Conservation (phyloP, 331 rosid genomes). For the Prunus yedoensis region DNA sequence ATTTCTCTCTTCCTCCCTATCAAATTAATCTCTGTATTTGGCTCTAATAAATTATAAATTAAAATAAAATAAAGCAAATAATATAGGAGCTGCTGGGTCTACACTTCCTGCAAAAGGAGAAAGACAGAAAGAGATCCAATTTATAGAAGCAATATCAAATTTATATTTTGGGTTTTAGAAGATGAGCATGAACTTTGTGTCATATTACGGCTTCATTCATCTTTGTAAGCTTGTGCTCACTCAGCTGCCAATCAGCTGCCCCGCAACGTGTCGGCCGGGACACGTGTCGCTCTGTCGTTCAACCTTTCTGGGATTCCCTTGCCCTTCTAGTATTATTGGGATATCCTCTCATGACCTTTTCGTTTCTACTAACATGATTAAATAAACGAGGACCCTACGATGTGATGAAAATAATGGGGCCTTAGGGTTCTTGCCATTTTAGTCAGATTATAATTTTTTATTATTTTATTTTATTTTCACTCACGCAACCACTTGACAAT, state of each 20-base stretch:
- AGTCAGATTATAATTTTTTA: background rate
- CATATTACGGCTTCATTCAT: constrained; percentile 33
- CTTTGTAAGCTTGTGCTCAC: background rate
- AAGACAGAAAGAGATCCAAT: background rate
- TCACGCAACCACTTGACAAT: too few species aligned
- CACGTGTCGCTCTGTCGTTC: constrained; percentile 29
- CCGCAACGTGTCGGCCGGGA: background rate
- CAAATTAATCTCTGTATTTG: background rate
- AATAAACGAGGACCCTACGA: background rate
- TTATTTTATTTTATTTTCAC: background rate
- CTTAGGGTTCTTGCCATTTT: background rate
- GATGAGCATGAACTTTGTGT: constrained; percentile 30
- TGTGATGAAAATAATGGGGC: too few species aligned
- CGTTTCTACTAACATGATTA: background rate
- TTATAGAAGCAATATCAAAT: background rate
- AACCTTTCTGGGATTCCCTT: background rate
- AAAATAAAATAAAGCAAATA: background rate
- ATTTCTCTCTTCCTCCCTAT: background rate
- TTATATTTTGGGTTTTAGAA: background rate
- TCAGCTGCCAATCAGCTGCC: constrained; percentile 16
- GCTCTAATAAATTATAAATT: background rate
- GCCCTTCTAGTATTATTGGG: background rate
- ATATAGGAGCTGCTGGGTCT: background rate
- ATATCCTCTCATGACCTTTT: background rate
- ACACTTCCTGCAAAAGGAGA: background rate